Conservation (phyloP, 2,329 filamentous ascomycete species). For the Oidium heveae region DNA sequence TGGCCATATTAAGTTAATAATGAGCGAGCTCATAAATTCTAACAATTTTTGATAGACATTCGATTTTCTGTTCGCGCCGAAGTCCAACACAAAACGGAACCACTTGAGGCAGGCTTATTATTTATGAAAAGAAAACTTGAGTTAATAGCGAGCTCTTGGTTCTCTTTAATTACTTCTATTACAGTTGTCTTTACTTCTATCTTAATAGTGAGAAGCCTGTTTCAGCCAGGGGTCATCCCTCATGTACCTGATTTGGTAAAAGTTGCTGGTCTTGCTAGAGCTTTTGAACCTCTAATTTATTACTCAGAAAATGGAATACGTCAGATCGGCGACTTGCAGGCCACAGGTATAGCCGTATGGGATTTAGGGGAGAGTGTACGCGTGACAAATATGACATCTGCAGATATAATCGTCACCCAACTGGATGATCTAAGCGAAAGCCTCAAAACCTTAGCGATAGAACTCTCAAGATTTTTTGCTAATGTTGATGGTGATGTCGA, state of each 20-base stretch:
- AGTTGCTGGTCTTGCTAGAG: slow-evolving; percentile 66
- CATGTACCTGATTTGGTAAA: slow-evolving; percentile 72
- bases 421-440: slow-evolving; percentile 69
- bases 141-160: slow-evolving; percentile 41
- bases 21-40: neutral
- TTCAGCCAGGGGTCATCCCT: slow-evolving; percentile 38
- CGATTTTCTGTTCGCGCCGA: slow-evolving; percentile 72
- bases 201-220: slow-evolving; percentile 36
- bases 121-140: slow-evolving; percentile 35
- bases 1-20: slow-evolving; percentile 4
- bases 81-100: slow-evolving; percentile 66
- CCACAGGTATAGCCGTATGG: slow-evolving; percentile 83
- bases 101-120: slow-evolving; percentile 47
- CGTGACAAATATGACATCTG: slow-evolving; percentile 73
- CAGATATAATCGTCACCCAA: slow-evolving; percentile 60
- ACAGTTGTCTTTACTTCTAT: slow-evolving; percentile 38
- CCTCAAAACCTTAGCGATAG: slow-evolving; percentile 58
- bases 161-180: slow-evolving; percentile 36
- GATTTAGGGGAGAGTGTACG: slow-evolving; percentile 80
- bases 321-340: slow-evolving; percentile 70
- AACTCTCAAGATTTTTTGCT: slow-evolving; percentile 78
- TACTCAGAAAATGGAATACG: slow-evolving; percentile 75
- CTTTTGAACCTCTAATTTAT: slow-evolving; percentile 84
- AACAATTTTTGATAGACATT: slow-evolving; percentile 35
- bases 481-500: slow-evolving; percentile 87